phyloP scores from a whole-genome alignment of 441 rosid species.

The Iberis amara region DNA sequence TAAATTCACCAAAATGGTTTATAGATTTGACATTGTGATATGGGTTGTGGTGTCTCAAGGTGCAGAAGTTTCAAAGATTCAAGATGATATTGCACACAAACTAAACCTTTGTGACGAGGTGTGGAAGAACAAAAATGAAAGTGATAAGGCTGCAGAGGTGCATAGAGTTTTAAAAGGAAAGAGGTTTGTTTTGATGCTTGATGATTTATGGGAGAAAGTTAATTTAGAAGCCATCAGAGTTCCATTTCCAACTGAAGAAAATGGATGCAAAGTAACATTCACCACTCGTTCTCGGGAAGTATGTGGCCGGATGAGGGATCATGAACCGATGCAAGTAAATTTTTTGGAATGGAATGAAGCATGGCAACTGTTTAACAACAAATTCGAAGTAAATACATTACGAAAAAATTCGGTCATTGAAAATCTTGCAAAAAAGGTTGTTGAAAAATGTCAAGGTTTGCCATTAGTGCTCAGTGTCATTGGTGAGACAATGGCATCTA shows the following conservation, averaged over 20 bases:
- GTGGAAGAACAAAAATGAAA: conserved; percentile 3
- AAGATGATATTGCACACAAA: conserved; percentile 19
- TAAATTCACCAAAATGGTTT: no score
- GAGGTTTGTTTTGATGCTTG: conserved; percentile 29
- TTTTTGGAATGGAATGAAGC: conserved; percentile 22
- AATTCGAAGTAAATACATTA: conserved; percentile 6
- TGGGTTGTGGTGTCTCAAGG: conserved; percentile 20
- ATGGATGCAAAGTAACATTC: conserved; percentile 27
- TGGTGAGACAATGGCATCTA: conserved; percentile 29
- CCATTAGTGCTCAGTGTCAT: conserved; percentile 31
- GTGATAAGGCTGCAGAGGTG: conserved; percentile 2
- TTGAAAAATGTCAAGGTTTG: conserved; percentile 26
- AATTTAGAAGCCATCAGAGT: conserved; percentile 12
- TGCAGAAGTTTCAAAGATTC: no score
- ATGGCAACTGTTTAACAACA: conserved; percentile 7
- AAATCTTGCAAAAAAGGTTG: conserved; percentile 6
- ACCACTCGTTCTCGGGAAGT: conserved; percentile 28
- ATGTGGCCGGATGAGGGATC: conserved; percentile 25
- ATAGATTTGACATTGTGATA: conserved; percentile 30
- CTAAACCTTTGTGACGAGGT: not conserved
- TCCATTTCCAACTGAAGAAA: conserved; percentile 9
- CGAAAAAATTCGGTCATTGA: not conserved
- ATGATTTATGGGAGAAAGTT: conserved; percentile 24
- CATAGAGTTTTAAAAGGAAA: not conserved
- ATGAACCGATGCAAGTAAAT: conserved; percentile 3